Base-by-base conservation (phyloP, 1,284 basidiomycete species). In the Serendipita sp. region DNA sequence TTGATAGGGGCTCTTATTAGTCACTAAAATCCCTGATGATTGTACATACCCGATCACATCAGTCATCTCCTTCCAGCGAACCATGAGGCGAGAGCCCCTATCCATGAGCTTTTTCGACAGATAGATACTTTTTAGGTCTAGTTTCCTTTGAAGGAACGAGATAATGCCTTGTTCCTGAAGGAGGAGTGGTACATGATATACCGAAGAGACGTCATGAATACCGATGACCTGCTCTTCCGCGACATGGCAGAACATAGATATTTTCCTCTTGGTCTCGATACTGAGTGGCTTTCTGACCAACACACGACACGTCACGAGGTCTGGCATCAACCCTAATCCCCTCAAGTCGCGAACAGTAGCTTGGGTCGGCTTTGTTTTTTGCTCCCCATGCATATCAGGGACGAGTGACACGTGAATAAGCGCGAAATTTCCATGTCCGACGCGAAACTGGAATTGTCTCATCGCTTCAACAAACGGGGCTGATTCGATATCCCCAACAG, bases 161-260 rank as follows among this genome's bases (percentile, higher is more conserved):
- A 98, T 75, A 67, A 99, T 88, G 17, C 93, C 93, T 74, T 99
- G 96, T 17, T 92, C 85, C 68, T 91, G 85, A 41, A 99, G 82
- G 6, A 99, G 80, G 4, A 99, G 80, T 1, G 96, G 96, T 35
- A 99, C 95, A 71, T 99, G 95, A 75, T 99, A 99, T 41, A 98
- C 93, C 22, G 94, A 97, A 4, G 87, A 85, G 45, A 99, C 92
- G 71, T 99, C 93, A 74, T 98, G 95, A 12, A 99, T 91, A 63
- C 93, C 95, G 64, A 99, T 81, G 45, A 99, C 96, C 74, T 99
- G 96, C 70, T 93, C 88, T 3, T 89, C 81, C 1, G 84, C 79
- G 67, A 99, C 95, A 72, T 99, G 96, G 75, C 95, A 99, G 81
- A 99, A 99, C 94, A 99, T 98, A 66, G 92, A 93, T 55, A 99